Evolutionary conservation across 139 green algal genomes (phyloP), one percentile per base, ranked within the genome.

Genomic region (Chlorokybus atmophyticus): DNA sequence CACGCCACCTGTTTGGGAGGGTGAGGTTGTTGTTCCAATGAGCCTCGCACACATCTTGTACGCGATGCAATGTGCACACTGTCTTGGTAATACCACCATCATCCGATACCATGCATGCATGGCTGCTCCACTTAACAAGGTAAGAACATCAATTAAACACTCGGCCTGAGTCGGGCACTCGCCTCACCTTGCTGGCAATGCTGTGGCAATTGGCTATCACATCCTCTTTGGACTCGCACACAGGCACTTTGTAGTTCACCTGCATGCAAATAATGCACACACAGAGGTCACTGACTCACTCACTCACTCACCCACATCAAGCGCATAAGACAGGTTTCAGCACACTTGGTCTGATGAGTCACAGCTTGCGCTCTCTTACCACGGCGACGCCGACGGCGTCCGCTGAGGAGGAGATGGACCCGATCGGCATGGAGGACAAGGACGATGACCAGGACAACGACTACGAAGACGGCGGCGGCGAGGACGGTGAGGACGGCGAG

Each of bases 41-140:
- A 3, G 32, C 66, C 28, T 74, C 60, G n/a, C 55, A 41, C 4
- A 71, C 30, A 73, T 62, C 50, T 67, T 51, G 31, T 59, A 64
- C 24, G 8, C 10, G 10, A 54, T 54, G 8, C 47, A 25, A 54
- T n/a, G 10, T 14, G 8, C 27, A 47, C 17, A 31, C 47, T 54
- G 47, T 54, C 8, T 54, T 10, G 35, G 23, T 25, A 5, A 5
- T 57, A 40, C 10, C 25, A 8, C 24, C 50, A 40, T 8, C 50
- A 40, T 7, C 19, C 50, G 54, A 30, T 56, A 7, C 7, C 14
- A 23, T 19, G 52, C 24, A 59, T 27, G 17, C 7, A 51, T 7
- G 52, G 19, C 7, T 8, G 10, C 8, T 8, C 26, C 7, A 19
- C 7, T 44, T 44, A 14, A 23, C 38, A 44, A 44, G 38, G 38